phyloP scores from a whole-genome alignment of 2,329 filamentous ascomycete genomes.

The Trichoderma endophyticum region DNA sequence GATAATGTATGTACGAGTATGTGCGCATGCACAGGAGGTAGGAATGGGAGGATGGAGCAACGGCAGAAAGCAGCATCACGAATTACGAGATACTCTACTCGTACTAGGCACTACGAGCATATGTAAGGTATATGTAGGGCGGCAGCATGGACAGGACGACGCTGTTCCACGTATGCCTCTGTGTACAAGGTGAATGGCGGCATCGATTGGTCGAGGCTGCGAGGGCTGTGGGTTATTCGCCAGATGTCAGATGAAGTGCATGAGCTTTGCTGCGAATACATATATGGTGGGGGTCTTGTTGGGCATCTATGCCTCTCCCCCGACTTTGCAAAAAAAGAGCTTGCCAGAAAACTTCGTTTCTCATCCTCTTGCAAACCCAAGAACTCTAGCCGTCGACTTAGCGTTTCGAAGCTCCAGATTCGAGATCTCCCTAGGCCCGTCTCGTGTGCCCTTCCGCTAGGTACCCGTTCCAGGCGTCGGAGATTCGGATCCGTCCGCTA shows the following conservation, averaged over 20 bases:
- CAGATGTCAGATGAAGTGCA: constrained; percentile 21
- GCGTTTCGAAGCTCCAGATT: neutral
- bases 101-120: neutral
- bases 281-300: constrained; percentile 14
- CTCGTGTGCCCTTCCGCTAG: neutral
- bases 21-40: neutral
- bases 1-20: neutral
- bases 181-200: constrained; percentile 11
- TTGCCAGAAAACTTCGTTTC: constrained; percentile 2
- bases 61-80: neutral
- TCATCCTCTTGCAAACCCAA: neutral
- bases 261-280: constrained; percentile 12
- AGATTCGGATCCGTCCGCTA: constrained; percentile 17
- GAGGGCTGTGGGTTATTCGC: constrained; percentile 17
- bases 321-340: neutral
- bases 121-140: constrained; percentile 4
- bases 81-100: neutral
- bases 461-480: constrained; percentile 11
- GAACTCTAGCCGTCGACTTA: neutral
- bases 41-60: neutral
- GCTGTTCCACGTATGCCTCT: constrained; percentile 20
- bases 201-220: constrained; percentile 17
- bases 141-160: constrained; percentile 17
- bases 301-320: constrained; percentile 18
- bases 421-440: neutral